Base-by-base conservation (phyloP, 2,329 filamentous ascomycete species). In the Periconia macrospinosa region DNA sequence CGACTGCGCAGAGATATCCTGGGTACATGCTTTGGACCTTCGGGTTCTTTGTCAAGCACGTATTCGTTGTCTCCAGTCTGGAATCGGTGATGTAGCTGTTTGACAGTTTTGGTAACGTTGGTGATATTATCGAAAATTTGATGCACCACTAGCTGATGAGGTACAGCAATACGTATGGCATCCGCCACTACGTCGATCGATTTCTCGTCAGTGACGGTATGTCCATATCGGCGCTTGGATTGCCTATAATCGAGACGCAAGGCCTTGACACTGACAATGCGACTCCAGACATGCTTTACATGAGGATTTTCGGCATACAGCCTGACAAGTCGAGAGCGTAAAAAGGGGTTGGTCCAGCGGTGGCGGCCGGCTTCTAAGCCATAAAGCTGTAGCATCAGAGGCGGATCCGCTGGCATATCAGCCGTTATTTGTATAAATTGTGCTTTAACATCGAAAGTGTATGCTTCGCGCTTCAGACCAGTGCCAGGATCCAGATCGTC, bases 11-110 rank as follows among this genome's bases (percentile, higher is more conserved):
- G 61, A 0, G 92, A 93, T 19, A 99, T 79, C 67, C 90, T 93
- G 1, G 94, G 94, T 0, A 99, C 86, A 44, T 85, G 80, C 71
- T 95, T 97, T 0, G 95, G 91, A 0, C 83, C 87, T 73, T 96
- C 91, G 0, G 94, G 91, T 10, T 83, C 83, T 74, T 96, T 97
- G 15, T 89, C 86, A 2, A 96, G 80, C 35, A 96, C 88, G 69
- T 96, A 96, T 57, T 96, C 91, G 61, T 93, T 90, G 0, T 88
- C 91, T 0, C 90, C 89, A 0, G 91, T 96, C 70, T 85, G 86
- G 78, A 97, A 96, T 11, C 93, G 87, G 74, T 97, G 91, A 59
- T 95, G 90, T n/a, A 99, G 82, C 67, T 99, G 94, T 68, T 93
- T 83, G 15, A 89, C 85, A 1, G 92, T 89, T 74, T 99, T 99